A percentile compares a stretch with the other conserved stretches of the same genome.
These are phyloP conservation scores for Pseudogymnoascus sp. DNA, from an alignment of 2,329 filamentous ascomycete species.

Conservation along the genomic window DNA sequence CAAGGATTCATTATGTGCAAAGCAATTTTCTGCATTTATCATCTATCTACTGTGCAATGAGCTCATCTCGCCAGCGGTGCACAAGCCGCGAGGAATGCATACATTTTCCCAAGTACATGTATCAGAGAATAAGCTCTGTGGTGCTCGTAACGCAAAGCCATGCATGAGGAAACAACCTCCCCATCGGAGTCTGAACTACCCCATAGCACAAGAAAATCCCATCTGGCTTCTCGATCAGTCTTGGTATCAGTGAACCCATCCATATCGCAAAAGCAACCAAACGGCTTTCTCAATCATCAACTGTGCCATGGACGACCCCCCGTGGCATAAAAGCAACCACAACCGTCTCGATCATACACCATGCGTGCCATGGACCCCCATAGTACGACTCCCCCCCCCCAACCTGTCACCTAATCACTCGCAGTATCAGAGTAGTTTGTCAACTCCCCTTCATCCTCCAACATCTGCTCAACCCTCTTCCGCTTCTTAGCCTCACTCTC, in stretches of 20 bases:
- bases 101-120: not conserved
- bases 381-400: not conserved
- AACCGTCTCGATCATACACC: not conserved
- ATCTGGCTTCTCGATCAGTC: not conserved
- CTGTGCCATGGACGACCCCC: not conserved
- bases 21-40: not conserved
- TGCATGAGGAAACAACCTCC: not conserved
- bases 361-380: not conserved
- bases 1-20: not conserved
- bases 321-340: not conserved
- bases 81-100: not conserved
- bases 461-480: not conserved
- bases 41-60: not conserved
- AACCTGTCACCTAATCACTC: not conserved
- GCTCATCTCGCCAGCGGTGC: not conserved
- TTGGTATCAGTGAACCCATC: not conserved
- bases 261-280: not conserved
- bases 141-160: not conserved
- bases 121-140: not conserved
- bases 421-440: not conserved
- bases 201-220: not conserved
- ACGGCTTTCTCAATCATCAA: not conserved
- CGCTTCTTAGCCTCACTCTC: not conserved
- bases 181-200: not conserved
- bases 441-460: not conserved